phyloP scores from a whole-genome alignment of 495 filamentous ascomycete genomes.

The Bacidia gigantensis region DNA sequence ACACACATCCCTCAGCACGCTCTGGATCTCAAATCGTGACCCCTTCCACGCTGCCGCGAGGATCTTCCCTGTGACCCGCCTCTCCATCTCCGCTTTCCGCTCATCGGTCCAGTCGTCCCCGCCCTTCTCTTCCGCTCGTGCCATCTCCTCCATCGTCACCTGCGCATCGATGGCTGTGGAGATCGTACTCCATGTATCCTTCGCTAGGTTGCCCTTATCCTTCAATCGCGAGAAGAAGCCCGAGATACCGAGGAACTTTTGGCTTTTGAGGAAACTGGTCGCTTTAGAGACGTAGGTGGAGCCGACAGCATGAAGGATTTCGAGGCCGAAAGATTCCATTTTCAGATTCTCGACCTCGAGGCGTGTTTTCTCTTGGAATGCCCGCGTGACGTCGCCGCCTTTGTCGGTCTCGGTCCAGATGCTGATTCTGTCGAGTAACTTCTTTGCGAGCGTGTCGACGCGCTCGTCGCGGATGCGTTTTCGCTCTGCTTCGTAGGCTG shows the following conservation, averaged over 20 bases:
- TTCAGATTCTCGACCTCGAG: slow-evolving; percentile 95
- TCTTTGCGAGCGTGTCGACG: slow-evolving; percentile 66
- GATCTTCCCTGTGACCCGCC: slow-evolving; percentile 92
- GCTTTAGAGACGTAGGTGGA: slow-evolving; percentile 78
- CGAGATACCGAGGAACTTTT: slow-evolving; percentile 91
- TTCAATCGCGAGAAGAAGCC: slow-evolving; percentile 89
- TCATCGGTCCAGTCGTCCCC: slow-evolving; percentile 99
- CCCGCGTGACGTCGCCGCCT: slow-evolving; percentile 62
- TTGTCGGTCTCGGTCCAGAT: slow-evolving; percentile 98
- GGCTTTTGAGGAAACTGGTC: slow-evolving; percentile 75
- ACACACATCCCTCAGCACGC: slow-evolving; percentile 84
- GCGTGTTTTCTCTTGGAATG: slow-evolving; percentile 87
- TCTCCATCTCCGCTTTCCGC: slow-evolving; percentile 91
- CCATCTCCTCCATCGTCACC: slow-evolving; percentile 98
- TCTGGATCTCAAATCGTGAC: slow-evolving; percentile 95
- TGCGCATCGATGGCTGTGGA: slow-evolving; percentile 95
- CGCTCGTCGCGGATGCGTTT: slow-evolving; percentile 76
- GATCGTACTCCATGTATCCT: slow-evolving; percentile 97
- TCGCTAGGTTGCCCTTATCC: slow-evolving; percentile 91
- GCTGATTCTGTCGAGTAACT: slow-evolving; percentile 79
- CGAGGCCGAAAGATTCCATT: slow-evolving; percentile 96
- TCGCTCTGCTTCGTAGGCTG: slow-evolving; percentile 77
- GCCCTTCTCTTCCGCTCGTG: slow-evolving; percentile 83
- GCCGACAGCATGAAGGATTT: slow-evolving; percentile 93
- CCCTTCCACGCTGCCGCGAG: slow-evolving; percentile 96